Conservation (phyloP, 2,329 filamentous ascomycete genomes). For the Microcyclospora pomicola region DNA sequence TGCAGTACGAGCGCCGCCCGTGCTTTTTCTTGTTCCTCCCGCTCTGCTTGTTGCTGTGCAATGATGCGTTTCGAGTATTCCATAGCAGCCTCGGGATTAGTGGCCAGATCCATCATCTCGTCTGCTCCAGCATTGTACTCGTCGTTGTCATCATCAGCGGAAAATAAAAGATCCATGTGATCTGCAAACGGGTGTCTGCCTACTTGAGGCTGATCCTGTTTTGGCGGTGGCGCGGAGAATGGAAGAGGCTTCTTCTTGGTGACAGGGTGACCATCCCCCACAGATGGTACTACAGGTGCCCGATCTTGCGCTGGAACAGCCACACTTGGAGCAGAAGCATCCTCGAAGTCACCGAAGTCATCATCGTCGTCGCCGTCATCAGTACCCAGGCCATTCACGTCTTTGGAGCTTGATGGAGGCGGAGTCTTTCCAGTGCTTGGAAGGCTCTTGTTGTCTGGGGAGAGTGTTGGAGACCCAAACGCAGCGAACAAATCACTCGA, state of each 20-base stretch:
- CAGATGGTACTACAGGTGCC: background rate
- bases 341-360: conserved; percentile 42
- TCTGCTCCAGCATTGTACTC: conserved; percentile 23
- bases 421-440: background rate
- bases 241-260: conserved; percentile 1
- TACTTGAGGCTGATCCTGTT: conserved; percentile 3
- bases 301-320: background rate
- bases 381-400: background rate
- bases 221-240: conserved; percentile 8
- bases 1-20: background rate
- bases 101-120: conserved; percentile 19
- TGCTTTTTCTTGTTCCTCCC: conserved; percentile 2
- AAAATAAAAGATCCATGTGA: conserved; percentile 22
- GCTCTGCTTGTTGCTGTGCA: conserved; percentile 12
- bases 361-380: conserved; percentile 28
- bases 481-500: conserved; percentile 41
- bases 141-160: conserved; percentile 19
- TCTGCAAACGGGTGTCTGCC: conserved; percentile 20
- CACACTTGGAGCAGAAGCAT: conserved; percentile 16
- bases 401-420: background rate
- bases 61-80: conserved; percentile 22
- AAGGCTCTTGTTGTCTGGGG: conserved; percentile 4
- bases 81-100: conserved; percentile 22
- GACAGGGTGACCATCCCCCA: background rate
- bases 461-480: conserved; percentile 24